phyloP scores from a whole-genome alignment of 192 early-diverging fungal genomes.

The Blastocladiella britannica region DNA sequence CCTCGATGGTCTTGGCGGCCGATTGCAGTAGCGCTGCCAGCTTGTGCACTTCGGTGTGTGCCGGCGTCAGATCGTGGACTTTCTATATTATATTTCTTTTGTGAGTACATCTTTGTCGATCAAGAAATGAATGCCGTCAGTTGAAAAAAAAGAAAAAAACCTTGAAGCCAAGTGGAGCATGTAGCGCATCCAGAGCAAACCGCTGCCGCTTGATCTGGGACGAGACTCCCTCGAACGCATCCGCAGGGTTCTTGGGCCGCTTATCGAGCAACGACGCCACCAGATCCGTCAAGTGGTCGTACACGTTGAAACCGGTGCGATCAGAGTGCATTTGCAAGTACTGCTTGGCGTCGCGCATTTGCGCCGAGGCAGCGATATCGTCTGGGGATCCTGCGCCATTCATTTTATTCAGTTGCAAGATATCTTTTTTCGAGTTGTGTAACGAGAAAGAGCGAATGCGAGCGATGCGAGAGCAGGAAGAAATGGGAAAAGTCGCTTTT shows the following conservation, averaged over 20 bases:
- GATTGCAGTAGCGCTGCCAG: no score
- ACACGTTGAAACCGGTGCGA: slow-evolving; percentile 2
- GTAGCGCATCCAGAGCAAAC: slow-evolving; percentile 1
- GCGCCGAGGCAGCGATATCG: no score
- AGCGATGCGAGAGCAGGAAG: no score
- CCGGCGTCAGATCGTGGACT: neutral
- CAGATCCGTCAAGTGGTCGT: slow-evolving; percentile 1
- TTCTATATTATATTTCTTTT: no score
- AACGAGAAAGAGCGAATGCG: no score
- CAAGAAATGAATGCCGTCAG: no score
- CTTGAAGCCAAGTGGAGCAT: slow-evolving; percentile 4
- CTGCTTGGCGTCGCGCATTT: neutral
- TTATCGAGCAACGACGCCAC: neutral
- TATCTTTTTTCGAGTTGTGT: no score
- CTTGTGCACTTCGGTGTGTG: neutral
- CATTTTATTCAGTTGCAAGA: no score
- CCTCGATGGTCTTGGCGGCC: neutral
- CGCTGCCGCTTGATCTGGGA: slow-evolving; percentile 5
- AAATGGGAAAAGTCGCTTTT: no score
- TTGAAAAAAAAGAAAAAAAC: no score
- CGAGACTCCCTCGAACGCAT: slow-evolving; percentile 6
- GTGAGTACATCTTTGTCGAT: no score
- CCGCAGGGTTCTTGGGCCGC: slow-evolving; percentile 3
- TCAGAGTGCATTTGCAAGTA: slow-evolving; percentile 3
- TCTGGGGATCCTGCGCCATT: no score